Percentiles rank a stretch among this genome's conserved stretches.
Evolutionary conservation across 2,329 filamentous ascomycete genomes (phyloP).

Genomic region (Graphilbum sp.): DNA sequence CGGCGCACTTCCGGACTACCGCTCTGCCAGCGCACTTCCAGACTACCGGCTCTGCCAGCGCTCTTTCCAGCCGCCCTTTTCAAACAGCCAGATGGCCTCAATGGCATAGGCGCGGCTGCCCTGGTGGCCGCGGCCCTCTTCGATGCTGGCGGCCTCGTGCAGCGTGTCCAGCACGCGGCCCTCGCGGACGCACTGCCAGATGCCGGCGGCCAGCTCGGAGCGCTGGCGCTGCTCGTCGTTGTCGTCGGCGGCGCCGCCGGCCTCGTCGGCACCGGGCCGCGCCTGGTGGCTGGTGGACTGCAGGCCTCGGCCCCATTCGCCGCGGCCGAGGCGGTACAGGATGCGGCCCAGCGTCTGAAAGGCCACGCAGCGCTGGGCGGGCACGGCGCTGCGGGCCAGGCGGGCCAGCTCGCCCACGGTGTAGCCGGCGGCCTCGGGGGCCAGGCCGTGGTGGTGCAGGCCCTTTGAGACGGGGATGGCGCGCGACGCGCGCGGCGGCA

Average conservation of each 20-base stretch:
- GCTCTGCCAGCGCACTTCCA: conserved; percentile 41
- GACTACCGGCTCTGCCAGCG: conserved; percentile 26
- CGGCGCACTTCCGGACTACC: too few species aligned
- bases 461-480: conserved; percentile 62
- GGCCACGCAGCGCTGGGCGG: conserved; percentile 77
- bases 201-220: conserved; percentile 47
- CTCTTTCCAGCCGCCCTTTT: conserved; percentile 55
- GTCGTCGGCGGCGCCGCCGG: conserved; percentile 24
- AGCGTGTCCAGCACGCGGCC: conserved; percentile 63
- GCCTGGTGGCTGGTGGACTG: not conserved
- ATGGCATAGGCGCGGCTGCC: conserved; percentile 73
- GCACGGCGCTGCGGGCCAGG: conserved; percentile 63
- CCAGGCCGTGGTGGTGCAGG: conserved; percentile 83
- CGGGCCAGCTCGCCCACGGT: conserved; percentile 75
- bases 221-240: conserved; percentile 5
- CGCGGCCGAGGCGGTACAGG: conserved; percentile 65
- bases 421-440: conserved; percentile 87
- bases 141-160: conserved; percentile 53
- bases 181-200: conserved; percentile 71
- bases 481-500: conserved; percentile 61
- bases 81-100: conserved; percentile 75
- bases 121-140: conserved; percentile 51
- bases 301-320: conserved; percentile 51
- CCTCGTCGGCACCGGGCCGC: conserved; percentile 13
- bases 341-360: conserved; percentile 83